Conservation (phyloP, 495 filamentous ascomycete genomes). For the Cenococcum geophilum region DNA sequence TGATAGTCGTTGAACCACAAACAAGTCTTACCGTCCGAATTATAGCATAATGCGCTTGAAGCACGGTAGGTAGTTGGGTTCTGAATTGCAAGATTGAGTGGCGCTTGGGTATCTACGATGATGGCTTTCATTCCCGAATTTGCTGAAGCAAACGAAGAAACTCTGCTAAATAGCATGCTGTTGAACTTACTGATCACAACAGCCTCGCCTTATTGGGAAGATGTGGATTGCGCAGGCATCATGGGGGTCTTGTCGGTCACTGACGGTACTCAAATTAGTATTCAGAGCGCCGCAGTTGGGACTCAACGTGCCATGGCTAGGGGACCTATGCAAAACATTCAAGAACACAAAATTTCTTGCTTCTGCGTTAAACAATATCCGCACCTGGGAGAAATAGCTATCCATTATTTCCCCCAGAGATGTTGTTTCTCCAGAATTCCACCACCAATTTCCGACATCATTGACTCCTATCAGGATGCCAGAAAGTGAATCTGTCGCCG, state of each 20-base stretch:
- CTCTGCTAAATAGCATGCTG: constrained; percentile 23
- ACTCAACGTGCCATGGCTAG: neutral
- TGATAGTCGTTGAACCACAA: constrained; percentile 47
- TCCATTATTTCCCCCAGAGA: constrained; percentile 15
- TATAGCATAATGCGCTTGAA: constrained; percentile 42
- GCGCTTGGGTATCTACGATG: constrained; percentile 40
- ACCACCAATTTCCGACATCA: constrained; percentile 22
- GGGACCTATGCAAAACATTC: constrained; percentile 23
- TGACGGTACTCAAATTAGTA: neutral
- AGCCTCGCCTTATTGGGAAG: constrained; percentile 10
- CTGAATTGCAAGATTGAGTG: constrained; percentile 41
- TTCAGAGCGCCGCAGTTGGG: too few species aligned
- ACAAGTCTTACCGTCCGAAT: constrained; percentile 42
- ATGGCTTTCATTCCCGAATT: constrained; percentile 33
- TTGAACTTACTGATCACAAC: constrained; percentile 35
- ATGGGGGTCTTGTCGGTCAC: constrained; percentile 16
- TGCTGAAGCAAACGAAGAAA: constrained; percentile 31
- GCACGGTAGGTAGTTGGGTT: constrained; percentile 44
- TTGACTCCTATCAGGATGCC: constrained; percentile 28
- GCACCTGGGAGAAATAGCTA: constrained; percentile 21
- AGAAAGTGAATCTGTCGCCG: constrained; percentile 14
- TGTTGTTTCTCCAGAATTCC: constrained; percentile 2
- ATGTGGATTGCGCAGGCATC: constrained; percentile 18
- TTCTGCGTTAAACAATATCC: constrained; percentile 21
- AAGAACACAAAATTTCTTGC: constrained; percentile 23